phyloP scores from a whole-genome alignment of 2,329 filamentous ascomycete genomes.

The Thermoascus crustaceus region DNA sequence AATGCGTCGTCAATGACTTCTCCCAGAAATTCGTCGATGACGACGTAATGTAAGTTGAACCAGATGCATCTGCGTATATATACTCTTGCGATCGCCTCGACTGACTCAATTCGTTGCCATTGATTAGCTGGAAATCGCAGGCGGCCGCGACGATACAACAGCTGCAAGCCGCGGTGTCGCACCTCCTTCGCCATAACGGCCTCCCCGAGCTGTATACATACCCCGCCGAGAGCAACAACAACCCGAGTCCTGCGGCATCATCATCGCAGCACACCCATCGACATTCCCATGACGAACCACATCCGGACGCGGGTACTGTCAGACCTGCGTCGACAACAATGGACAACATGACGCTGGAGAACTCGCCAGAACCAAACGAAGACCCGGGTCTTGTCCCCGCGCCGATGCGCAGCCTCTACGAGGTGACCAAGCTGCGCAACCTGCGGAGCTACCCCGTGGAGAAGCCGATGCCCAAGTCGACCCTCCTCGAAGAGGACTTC shows the following conservation, averaged over 20 bases:
- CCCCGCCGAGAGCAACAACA: constrained; percentile 20
- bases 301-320: constrained; percentile 20
- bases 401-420: constrained; percentile 48
- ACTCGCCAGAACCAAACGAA: constrained; percentile 37
- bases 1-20: constrained; percentile 49
- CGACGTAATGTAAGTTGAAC: constrained; percentile 41
- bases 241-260: constrained; percentile 19
- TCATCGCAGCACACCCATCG: constrained; percentile 21
- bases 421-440: constrained; percentile 44
- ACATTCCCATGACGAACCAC: constrained; percentile 18
- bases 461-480: constrained; percentile 29
- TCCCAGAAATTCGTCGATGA: constrained; percentile 49
- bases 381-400: constrained; percentile 39
- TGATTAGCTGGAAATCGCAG: constrained; percentile 38
- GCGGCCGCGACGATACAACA: constrained; percentile 35
- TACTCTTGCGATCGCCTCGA: no score
- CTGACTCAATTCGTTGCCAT: neutral
- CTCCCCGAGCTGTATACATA: constrained; percentile 36
- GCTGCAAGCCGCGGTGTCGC: constrained; percentile 38
- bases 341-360: constrained; percentile 41
- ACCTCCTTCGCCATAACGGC: constrained; percentile 37
- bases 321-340: constrained; percentile 24
- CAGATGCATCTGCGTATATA: no score
- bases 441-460: constrained; percentile 31
- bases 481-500: constrained; percentile 40